Percentiles rank a stretch among this genome's conserved stretches.
phyloP scores from a whole-genome alignment of 345 rosid genomes.

The Dimocarpus longan region DNA sequence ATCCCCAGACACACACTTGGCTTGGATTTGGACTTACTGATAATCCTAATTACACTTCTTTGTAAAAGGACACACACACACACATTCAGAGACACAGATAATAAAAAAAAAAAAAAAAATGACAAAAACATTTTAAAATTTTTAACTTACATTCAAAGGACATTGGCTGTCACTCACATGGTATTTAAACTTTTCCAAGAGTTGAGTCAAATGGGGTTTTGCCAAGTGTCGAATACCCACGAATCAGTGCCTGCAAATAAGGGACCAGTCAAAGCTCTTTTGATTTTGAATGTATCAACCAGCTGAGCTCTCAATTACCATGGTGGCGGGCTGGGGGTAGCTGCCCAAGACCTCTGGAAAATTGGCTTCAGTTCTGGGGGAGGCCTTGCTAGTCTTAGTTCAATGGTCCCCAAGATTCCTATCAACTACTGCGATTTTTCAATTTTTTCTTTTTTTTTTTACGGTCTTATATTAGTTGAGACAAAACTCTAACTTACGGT shows the following conservation, averaged over 20 bases:
- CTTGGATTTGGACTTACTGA: slow-evolving; percentile 1
- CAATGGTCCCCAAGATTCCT: slow-evolving; percentile 11
- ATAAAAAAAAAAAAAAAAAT: neutral
- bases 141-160: slow-evolving; percentile 41
- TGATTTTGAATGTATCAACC: neutral
- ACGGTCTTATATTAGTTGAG: too few relatives aligned
- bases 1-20: neutral
- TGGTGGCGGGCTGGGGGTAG: neutral
- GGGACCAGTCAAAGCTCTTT: slow-evolving; percentile 33
- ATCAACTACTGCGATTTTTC: neutral
- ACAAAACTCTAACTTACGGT: too few relatives aligned
- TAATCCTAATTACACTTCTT: neutral
- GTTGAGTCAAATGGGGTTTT: slow-evolving; percentile 31
- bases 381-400: neutral
- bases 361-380: neutral
- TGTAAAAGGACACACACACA: neutral
- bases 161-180: slow-evolving; percentile 61
- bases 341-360: neutral
- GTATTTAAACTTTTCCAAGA: slow-evolving; percentile 13
- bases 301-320: neutral
- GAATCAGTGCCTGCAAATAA: slow-evolving; percentile 25
- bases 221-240: slow-evolving; percentile 38
- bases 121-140: neutral
- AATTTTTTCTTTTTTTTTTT: too few relatives aligned
- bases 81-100: neutral